Evolutionary conservation across 345 rosid species (phyloP), one percentile per base, ranked within the genome.

Genomic region (Dipteronia dyeriana): DNA sequence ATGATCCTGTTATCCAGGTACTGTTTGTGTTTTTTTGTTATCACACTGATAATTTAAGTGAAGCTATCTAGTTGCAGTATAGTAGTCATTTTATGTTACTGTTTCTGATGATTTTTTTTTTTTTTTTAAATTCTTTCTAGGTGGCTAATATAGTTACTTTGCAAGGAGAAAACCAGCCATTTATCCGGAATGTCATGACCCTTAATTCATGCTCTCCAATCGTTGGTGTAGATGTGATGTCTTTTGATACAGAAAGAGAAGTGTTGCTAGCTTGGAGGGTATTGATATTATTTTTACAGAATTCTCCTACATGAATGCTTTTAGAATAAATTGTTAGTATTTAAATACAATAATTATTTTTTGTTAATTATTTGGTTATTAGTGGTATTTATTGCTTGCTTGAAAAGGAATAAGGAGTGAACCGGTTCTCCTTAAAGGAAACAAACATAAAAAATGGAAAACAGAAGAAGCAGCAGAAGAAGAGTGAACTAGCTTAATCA

Each of bases 1-100:
- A 96, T 71, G 99, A 96, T 86, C 98, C 98, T 75, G 97, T 96
- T 70, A 96, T 96, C 84, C 99, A 96, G 98, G 99, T 96, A 19
- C 70, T 56, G 20, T 70, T 76, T 74, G 64, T 61, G 11, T 9
- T 69, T 72, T 74, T 29, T 25, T n/a, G 7, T 56, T 20, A 31
- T 10, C 47, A 26, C 10, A 75, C 20, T 66, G 63, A 70, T 75
- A 5, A 25, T 63, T 71, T 66, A 49, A 57, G 4, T n/a, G 65
- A 39, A 71, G 47, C 60, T 57, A 68, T 69, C 51, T 68, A 17
- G 49, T 69, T 76, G 71, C 25, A 71, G 65, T 26, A 70, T 71
- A 39, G 39, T 14, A 19, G 49, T 76, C 68, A 62, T 54, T 71
- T 70, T 56, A 61, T 53, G 71, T 65, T 62, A 53, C 54, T 73